These are phyloP conservation scores for Phytophthora boehmeriae DNA, from an alignment of 352 stramenopile species.

Conservation along the genomic window DNA sequence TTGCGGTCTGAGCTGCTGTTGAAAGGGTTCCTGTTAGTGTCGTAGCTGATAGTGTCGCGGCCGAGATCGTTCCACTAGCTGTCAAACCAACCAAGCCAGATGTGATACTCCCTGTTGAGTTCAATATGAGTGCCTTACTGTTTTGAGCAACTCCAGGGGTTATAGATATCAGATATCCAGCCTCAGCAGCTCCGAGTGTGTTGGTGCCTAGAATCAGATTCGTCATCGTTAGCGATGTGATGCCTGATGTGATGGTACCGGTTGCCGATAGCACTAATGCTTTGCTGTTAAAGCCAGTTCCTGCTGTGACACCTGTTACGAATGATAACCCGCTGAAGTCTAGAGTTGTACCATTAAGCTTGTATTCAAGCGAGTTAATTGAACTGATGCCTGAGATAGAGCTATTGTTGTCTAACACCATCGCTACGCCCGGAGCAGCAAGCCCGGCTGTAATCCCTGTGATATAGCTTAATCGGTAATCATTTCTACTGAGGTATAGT, in stretches of 20 bases:
- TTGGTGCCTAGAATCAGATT: neutral
- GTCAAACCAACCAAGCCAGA: no score
- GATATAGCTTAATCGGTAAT: neutral
- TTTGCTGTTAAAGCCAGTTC: no score
- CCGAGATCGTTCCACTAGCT: no score
- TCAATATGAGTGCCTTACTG: neutral
- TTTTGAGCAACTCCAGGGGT: neutral
- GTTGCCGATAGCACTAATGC: no score
- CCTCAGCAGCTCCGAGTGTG: neutral
- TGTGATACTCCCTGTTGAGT: neutral
- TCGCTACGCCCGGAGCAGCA: neutral
- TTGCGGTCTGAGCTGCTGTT: neutral
- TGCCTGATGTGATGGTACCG: neutral
- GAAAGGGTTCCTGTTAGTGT: neutral
- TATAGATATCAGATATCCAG: neutral
- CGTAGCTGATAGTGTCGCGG: neutral
- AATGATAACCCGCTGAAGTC: no score
- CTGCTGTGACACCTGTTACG: no score
- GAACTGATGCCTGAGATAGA: no score
- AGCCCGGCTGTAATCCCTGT: neutral
- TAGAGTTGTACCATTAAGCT: no score
- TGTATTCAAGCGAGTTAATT: no score
- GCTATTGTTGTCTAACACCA: neutral
- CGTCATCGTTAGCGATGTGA: neutral
- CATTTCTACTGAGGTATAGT: neutral